These are phyloP conservation scores for Babesia bigemina DNA, from an alignment of 169 alveolate species.

Conservation along the genomic window DNA sequence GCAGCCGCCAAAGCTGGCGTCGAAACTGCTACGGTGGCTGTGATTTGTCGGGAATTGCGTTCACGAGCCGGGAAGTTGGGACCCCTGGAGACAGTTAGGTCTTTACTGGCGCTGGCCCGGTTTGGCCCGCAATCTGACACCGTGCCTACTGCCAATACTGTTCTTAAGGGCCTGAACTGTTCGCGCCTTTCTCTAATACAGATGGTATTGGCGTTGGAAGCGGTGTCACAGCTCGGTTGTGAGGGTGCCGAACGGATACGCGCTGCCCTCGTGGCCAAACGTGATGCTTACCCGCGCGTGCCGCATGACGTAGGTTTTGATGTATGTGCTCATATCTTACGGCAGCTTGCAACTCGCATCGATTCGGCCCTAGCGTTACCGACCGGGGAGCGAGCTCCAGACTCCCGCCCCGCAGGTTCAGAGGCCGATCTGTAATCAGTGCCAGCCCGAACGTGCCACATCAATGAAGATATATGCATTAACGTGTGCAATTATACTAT, in stretches of 20 bases:
- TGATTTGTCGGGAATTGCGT: conserved; percentile 10
- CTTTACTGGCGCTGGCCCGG: conserved; percentile 18
- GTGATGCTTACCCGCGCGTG: conserved; percentile 29
- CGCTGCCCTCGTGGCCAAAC: conserved; percentile 8
- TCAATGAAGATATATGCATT: no score
- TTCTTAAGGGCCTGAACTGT: conserved; percentile 24
- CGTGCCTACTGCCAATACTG: neutral
- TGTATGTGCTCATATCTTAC: neutral
- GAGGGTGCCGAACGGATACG: neutral
- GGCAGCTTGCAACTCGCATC: conserved; percentile 17
- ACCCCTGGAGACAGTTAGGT: conserved; percentile 20
- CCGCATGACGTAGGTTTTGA: conserved; percentile 18
- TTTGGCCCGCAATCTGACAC: conserved; percentile 1
- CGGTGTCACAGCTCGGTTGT: conserved; percentile 14
- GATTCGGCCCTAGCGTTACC: conserved; percentile 14
- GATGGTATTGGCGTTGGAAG: conserved; percentile 27
- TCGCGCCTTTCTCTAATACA: conserved; percentile 4
- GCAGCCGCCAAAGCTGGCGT: conserved; percentile 26
- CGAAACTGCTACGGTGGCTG: neutral
- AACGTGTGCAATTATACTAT: no score
- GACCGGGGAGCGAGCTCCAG: neutral
- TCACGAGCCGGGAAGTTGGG: conserved; percentile 14
- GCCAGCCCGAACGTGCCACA: no score
- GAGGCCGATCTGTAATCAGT: no score
- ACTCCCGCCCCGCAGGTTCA: neutral